Base-by-base conservation (phyloP, 2,329 filamentous ascomycete species). In the Colletotrichum limetticola region DNA sequence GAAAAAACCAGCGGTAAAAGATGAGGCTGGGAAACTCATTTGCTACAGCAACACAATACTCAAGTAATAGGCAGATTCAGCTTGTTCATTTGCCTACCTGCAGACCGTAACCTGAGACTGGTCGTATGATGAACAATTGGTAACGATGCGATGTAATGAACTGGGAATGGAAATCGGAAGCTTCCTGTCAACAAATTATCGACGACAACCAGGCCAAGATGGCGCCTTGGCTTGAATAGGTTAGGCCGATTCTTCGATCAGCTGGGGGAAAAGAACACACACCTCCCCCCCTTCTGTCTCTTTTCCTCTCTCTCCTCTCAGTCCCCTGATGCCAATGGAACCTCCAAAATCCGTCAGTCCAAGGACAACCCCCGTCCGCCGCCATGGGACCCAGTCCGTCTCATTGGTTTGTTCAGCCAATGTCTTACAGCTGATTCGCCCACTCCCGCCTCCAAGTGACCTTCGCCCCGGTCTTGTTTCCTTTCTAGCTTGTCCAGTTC, bases 351-450 rank as follows among this genome's bases (percentile, higher is more conserved):
- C 37, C 14, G 37, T 5, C 37, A 19, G n/a, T 26, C 19, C 32
- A 24, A 61, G 37, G 37, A 24, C 37, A 42, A 14, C 24, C 19
- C 37, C 26, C 35, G 16, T 16, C 24, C 37, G 5, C 24, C 3
- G 12, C 9, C 19, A 16, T n/a, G 35, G 62, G 57, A n/a, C 52
- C 42, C 35, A 30, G 35, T 55, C 11, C 8, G 35, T 57, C 56
- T 28, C 12, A 71, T 71, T 71, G 69, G 69, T 24, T 52, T 30
- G n/a, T 37, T 52, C 52, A 35, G n/a, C 56, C 66, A 72, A 70
- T 72, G 70, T 70, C 57, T 66, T 30, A 52, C 53, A 70, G 60
- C 55, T 70, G 66, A 70, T 72, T 70, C 60, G 70, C 66, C 66
- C 42, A 60, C 52, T 26, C 59, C 30, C 46, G 46, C 16, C 35